phyloP scores from a whole-genome alignment of 495 filamentous ascomycete genomes.

The Aspergillus coremiiformis region DNA sequence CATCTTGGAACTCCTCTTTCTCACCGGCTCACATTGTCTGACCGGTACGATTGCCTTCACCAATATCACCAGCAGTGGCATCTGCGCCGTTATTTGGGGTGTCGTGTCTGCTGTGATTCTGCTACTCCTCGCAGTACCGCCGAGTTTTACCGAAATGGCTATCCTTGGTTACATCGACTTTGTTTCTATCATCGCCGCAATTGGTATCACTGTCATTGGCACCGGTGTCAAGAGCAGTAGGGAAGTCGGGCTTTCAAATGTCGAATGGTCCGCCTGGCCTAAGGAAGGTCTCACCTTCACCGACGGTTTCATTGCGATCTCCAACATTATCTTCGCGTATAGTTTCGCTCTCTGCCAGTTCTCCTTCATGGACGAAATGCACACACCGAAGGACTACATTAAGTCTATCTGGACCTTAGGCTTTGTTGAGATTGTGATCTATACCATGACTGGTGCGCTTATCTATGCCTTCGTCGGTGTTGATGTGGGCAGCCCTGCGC shows the following conservation, averaged over 20 bases:
- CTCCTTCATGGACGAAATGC: constrained; percentile 68
- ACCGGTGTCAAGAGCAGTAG: constrained; percentile 42
- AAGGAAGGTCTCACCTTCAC: constrained; percentile 26
- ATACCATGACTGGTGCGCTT: constrained; percentile 56
- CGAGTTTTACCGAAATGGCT: constrained; percentile 45
- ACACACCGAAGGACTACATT: constrained; percentile 53
- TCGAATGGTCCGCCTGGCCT: constrained; percentile 35
- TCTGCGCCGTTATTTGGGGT: constrained; percentile 57
- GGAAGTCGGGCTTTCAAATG: constrained; percentile 20
- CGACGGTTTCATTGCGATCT: constrained; percentile 50
- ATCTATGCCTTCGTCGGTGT: constrained; percentile 62
- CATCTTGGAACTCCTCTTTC: constrained; percentile 55
- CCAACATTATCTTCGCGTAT: constrained; percentile 65
- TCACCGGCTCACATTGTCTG: constrained; percentile 62
- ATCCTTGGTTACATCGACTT: constrained; percentile 56
- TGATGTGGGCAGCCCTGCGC: constrained; percentile 58
- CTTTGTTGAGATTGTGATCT: constrained; percentile 53
- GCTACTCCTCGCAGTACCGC: constrained; percentile 53
- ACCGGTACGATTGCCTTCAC: constrained; percentile 63
- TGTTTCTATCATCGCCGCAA: constrained; percentile 54
- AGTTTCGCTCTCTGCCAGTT: constrained; percentile 60
- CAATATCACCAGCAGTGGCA: constrained; percentile 49
- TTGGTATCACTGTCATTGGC: constrained; percentile 59
- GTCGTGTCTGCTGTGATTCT: constrained; percentile 54
- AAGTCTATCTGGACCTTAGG: constrained; percentile 56